Evolutionary conservation across 192 early-diverging fungal species (phyloP).

Genomic region (Spinellus fusiger): DNA sequence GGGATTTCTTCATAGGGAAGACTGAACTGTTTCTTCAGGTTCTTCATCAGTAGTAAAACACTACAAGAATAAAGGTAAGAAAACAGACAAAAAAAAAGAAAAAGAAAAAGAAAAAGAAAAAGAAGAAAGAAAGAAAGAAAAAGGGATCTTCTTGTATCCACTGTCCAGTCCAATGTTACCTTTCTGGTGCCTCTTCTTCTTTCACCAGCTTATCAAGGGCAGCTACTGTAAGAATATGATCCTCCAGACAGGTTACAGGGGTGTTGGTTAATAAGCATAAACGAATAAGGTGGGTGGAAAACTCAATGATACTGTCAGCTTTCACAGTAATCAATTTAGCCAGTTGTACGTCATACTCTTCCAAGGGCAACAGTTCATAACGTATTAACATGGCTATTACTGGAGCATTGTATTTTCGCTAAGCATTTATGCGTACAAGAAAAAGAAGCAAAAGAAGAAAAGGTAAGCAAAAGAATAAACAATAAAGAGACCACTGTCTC

Average conservation of each 20-base stretch:
- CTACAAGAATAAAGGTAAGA: not conserved
- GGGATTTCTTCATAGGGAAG: slow-evolving; percentile 15
- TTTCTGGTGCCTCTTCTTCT: slow-evolving; percentile 58
- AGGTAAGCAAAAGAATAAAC: not conserved
- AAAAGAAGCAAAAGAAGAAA: not conserved
- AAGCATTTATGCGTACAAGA: not conserved
- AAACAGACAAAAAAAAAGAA: not conserved
- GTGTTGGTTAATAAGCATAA: slow-evolving; percentile 53
- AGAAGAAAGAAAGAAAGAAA: slow-evolving; percentile 46
- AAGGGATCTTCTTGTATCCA: slow-evolving; percentile 23
- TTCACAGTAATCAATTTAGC: slow-evolving; percentile 76
- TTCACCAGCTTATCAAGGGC: slow-evolving; percentile 57
- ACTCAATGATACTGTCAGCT: slow-evolving; percentile 65
- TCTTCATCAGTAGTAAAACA: slow-evolving; percentile 31
- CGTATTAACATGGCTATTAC: slow-evolving; percentile 76
- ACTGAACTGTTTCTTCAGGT: slow-evolving; percentile 7
- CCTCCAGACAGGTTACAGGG: slow-evolving; percentile 30
- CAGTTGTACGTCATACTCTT: slow-evolving; percentile 90
- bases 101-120: slow-evolving; percentile 34
- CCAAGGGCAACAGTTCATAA: slow-evolving; percentile 62
- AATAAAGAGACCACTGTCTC: not conserved
- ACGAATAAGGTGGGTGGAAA: slow-evolving; percentile 67
- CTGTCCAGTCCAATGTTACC: not conserved
- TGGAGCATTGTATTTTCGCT: slow-evolving; percentile 80
- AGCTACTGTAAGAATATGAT: slow-evolving; percentile 17